phyloP scores from a whole-genome alignment of 805 yeast genomes.

The Nakazawaea molendinolei region DNA sequence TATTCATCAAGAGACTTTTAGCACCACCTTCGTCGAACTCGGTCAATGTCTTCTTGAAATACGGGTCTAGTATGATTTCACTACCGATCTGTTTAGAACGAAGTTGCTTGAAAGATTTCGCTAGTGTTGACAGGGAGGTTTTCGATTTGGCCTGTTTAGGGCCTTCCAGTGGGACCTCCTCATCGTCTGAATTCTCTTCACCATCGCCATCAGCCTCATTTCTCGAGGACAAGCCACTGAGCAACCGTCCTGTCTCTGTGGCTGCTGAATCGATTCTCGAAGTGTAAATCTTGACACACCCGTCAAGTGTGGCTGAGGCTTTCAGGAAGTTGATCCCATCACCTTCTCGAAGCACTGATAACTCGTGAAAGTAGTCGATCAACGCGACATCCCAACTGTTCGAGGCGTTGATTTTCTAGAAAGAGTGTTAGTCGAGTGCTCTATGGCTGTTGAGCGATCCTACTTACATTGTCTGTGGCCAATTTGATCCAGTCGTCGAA shows the following conservation, averaged over 20 bases:
- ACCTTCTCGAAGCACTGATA: conserved; percentile 67
- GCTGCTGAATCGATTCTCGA: conserved; percentile 90
- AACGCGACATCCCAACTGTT: conserved; percentile 90
- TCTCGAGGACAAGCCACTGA: conserved; percentile 36
- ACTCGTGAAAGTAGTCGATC: conserved; percentile 86
- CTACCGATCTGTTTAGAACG: conserved; percentile 39
- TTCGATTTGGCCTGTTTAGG: conserved; percentile 16
- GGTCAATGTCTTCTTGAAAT: conserved; percentile 49
- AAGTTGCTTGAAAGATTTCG: conserved; percentile 32
- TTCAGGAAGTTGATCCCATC: conserved; percentile 81
- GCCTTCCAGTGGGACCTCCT: conserved; percentile 17
- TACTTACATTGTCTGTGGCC: conserved; percentile 58
- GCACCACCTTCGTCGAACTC: conserved; percentile 63
- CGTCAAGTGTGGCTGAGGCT: conserved; percentile 88
- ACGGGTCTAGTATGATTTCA: conserved; percentile 46
- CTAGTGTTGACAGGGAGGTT: conserved; percentile 24
- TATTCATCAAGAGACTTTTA: conserved; percentile 42
- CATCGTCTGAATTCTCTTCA: conserved; percentile 15
- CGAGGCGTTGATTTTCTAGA: conserved; percentile 61
- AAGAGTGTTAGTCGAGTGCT: neutral
- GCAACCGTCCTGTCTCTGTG: conserved; percentile 76
- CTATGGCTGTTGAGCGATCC: neutral
- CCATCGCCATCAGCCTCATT: conserved; percentile 16
- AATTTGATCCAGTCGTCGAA: conserved; percentile 79
- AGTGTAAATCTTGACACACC: conserved; percentile 88